Conservation (phyloP, 169 alveolate species). For the Plasmodium gonderi region DNA sequence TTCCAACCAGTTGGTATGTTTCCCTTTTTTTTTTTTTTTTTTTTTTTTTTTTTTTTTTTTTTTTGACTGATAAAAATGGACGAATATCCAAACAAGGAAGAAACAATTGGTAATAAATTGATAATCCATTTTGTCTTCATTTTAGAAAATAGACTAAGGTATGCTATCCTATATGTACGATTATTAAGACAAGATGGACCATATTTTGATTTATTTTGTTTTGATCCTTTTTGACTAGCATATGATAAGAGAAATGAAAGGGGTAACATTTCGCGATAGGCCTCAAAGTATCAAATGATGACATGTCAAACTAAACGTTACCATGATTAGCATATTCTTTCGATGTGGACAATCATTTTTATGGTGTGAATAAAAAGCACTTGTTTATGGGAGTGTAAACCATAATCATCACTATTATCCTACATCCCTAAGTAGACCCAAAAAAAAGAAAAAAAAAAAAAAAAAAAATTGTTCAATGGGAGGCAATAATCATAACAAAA, state of each 20-base stretch:
- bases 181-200: not conserved
- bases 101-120: not conserved
- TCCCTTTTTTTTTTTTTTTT: too few species aligned
- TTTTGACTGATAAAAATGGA: not conserved
- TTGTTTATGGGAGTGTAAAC: too few species aligned
- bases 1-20: too few species aligned
- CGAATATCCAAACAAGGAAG: not conserved
- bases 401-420: too few species aligned
- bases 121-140: not conserved
- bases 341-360: too few species aligned
- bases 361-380: too few species aligned
- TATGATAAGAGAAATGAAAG: not conserved
- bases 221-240: not conserved
- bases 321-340: too few species aligned
- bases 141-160: not conserved
- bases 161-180: not conserved
- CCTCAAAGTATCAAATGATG: not conserved
- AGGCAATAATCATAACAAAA: too few species aligned
- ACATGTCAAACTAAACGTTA: not conserved
- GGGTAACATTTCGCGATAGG: not conserved
- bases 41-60: too few species aligned
- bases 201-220: not conserved
- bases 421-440: too few species aligned
- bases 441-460: too few species aligned
- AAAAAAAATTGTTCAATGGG: too few species aligned